phyloP scores from a whole-genome alignment of 2,329 filamentous ascomycete species.

The Ciborinia camelliae region DNA sequence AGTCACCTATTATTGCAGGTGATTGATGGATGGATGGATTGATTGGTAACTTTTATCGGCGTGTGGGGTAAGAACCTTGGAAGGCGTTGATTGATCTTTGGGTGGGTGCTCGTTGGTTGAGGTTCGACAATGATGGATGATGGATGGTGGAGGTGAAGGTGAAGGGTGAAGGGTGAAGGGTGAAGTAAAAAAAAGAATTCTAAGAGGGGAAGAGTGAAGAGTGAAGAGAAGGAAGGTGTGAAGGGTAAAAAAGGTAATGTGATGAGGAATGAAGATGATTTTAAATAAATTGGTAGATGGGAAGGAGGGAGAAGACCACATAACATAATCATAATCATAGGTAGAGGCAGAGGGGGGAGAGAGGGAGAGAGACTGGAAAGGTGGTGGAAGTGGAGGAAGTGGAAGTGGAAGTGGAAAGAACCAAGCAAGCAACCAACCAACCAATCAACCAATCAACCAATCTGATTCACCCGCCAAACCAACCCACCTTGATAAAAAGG shows the following conservation, averaged over 20 bases:
- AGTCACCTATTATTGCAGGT: slow-evolving; percentile 6
- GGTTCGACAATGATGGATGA: background rate
- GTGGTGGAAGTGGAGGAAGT: too few relatives aligned
- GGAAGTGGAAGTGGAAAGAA: too few relatives aligned
- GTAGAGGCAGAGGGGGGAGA: background rate
- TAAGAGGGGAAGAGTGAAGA: background rate
- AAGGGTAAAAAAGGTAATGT: background rate
- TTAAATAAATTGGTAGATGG: too few relatives aligned
- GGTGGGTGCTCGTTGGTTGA: background rate
- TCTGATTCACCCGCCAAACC: background rate
- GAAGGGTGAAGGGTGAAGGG: background rate
- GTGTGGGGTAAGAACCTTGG: background rate
- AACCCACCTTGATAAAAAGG: too few relatives aligned
- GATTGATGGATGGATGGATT: too few relatives aligned
- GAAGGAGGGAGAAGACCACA: background rate
- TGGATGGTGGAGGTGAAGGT: background rate
- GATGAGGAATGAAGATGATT: too few relatives aligned
- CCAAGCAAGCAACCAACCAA: too few relatives aligned
- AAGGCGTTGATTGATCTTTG: background rate
- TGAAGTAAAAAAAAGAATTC: background rate
- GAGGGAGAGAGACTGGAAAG: too few relatives aligned
- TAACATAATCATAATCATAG: background rate
- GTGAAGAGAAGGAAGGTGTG: background rate
- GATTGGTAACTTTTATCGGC: background rate
- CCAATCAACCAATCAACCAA: too few relatives aligned